Evolutionary conservation across 805 yeast species (phyloP).

Genomic region (Lipomyces orientalis): DNA sequence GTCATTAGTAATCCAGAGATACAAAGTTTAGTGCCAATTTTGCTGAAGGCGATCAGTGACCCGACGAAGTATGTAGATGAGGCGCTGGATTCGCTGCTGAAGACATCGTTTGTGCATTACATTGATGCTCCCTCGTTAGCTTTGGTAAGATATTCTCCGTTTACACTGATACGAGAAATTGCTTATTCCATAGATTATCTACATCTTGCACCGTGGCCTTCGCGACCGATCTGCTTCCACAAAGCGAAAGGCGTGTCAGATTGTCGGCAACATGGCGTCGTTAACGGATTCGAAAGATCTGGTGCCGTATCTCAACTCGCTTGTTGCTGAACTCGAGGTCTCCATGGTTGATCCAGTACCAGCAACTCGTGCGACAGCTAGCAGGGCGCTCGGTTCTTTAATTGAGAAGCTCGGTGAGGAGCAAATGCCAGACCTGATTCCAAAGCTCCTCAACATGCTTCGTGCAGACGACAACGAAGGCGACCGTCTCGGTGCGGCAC

Average conservation of each 20-base stretch:
- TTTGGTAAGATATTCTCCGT: conserved; percentile 53
- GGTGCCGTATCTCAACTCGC: conserved; percentile 76
- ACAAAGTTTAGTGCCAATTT: conserved; percentile 82
- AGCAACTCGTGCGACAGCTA: conserved; percentile 94
- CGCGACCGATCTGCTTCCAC: conserved; percentile 91
- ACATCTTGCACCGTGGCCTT: conserved; percentile 95
- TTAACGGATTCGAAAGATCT: conserved; percentile 88
- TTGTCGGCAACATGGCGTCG: conserved; percentile 98
- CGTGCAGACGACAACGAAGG: conserved; percentile 81
- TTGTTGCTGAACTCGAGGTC: conserved; percentile 80
- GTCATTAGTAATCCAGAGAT: conserved; percentile 98
- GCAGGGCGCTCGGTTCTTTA: conserved; percentile 93
- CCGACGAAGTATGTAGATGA: conserved; percentile 88
- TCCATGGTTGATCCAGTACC: conserved; percentile 99
- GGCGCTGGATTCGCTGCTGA: conserved; percentile 83
- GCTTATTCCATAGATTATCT: conserved; percentile 52
- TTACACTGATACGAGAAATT: not conserved
- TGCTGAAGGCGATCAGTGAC: conserved; percentile 92
- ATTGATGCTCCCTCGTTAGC: conserved; percentile 98
- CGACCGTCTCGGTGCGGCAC: conserved; percentile 96
- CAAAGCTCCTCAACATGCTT: conserved; percentile 74
- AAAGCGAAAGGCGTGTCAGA: conserved; percentile 93
- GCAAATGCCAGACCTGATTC: conserved; percentile 88
- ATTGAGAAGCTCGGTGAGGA: conserved; percentile 97
- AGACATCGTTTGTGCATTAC: conserved; percentile 94